Evolutionary conservation across 1,139 yeast genomes (phyloP).

Genomic region (Keqinozyma sinolaborantium): DNA sequence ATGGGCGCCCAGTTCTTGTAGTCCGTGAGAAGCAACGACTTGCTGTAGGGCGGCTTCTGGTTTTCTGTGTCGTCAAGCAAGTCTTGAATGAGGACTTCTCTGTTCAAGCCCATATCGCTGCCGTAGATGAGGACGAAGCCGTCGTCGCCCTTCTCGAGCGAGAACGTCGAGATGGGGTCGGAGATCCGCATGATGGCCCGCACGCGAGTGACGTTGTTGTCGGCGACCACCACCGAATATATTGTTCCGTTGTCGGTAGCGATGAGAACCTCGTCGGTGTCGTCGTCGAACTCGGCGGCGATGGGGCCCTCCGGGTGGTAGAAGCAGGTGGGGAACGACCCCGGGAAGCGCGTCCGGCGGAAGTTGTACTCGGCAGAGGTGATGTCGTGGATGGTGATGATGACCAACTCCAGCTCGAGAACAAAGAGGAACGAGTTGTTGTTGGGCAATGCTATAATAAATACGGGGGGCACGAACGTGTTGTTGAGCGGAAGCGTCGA

Average conservation of each 20-base stretch:
- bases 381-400: conserved; percentile 40
- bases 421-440: conserved; percentile 36
- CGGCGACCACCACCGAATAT: conserved; percentile 23
- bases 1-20: conserved; percentile 51
- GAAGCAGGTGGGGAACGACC: conserved; percentile 38
- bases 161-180: conserved; percentile 32
- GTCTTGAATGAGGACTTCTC: conserved; percentile 20
- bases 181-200: conserved; percentile 23
- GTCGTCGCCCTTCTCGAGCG: conserved; percentile 17
- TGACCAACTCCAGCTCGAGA: conserved; percentile 19
- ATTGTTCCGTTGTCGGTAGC: conserved; percentile 42
- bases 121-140: conserved; percentile 27
- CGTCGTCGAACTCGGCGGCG: conserved; percentile 5
- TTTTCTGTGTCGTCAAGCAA: conserved; percentile 6
- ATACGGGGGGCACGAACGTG: conserved; percentile 37
- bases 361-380: conserved; percentile 46
- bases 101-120: conserved; percentile 32
- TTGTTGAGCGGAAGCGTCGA: conserved; percentile 32
- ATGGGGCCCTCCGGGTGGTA: conserved; percentile 23
- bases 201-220: conserved; percentile 9
- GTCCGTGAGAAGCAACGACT: conserved; percentile 12
- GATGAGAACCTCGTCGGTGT: conserved; percentile 34
- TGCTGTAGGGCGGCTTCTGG: conserved; percentile 11
- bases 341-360: conserved; percentile 11
- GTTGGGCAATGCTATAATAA: conserved; percentile 31